Base-by-base conservation (phyloP, 352 stramenopile species). In the Globisporangium echinulatum region DNA sequence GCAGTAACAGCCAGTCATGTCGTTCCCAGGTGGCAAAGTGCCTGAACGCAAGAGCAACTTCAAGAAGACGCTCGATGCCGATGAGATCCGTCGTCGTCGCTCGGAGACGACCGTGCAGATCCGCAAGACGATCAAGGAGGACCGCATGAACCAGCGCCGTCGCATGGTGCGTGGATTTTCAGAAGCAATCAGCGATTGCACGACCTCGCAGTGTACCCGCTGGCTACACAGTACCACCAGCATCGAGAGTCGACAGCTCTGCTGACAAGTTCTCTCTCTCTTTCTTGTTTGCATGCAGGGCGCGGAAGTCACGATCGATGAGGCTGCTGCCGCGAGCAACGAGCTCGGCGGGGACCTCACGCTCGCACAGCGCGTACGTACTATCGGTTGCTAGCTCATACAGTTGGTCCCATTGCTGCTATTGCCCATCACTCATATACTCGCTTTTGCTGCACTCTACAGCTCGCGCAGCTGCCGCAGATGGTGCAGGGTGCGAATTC, bases 401-500 rank as follows among this genome's bases (percentile, higher is more conserved):
- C 25, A 3, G 25, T 33, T 33, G 25, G 25, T 33, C 25, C 25
- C 25, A 33, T 33, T 33, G 25, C 25, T 68, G 10, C n/a, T 42
- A 11, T 13, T 58, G 47, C 59, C 9, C 39, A 9, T 8, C 4
- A 11, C n/a, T 9, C 39, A 47, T 17, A 42, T 49, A 57, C 70
- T 64, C 43, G 58, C 40, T 33, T 50, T 15, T 48, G 10, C 46
- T 56, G 47, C 6, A 61, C 37, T 37, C 62, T 54, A 59, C 85
- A 98, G 78, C 79, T 99, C 49, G 87, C 96, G 51, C 87, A 98
- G 65, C 74, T 99, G 52, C 95, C 95, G 8, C 74, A 94, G 57
- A 98, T 99, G 91, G 88, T 98, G 17, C 53, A 82, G 52, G 94
- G 94, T 53, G 90, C 99, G 15, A 94, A 97, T 60, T 94, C 88